These are phyloP conservation scores for Phanerodontia chrysosporium DNA, from an alignment of 768 basidiomycete species.

Conservation along the genomic window DNA sequence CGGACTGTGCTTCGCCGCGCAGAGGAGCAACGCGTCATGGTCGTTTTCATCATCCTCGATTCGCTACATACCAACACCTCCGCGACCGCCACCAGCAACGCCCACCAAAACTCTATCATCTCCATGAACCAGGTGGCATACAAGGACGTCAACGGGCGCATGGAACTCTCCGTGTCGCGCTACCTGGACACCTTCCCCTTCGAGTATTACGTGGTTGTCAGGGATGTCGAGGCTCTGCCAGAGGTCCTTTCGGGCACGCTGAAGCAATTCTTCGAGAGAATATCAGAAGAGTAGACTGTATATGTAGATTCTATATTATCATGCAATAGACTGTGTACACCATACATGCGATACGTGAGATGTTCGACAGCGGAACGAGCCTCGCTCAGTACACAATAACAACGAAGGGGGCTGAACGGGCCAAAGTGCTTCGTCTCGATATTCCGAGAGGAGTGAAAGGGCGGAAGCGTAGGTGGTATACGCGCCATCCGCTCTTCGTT, in stretches of 20 bases:
- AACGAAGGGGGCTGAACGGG: slow-evolving; percentile 7
- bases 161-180: slow-evolving; percentile 84
- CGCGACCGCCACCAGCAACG: slow-evolving; percentile 23
- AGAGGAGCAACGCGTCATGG: slow-evolving; percentile 86
- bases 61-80: slow-evolving; percentile 56
- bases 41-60: slow-evolving; percentile 95
- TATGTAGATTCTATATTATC: slow-evolving; percentile 5
- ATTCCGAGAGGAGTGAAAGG: slow-evolving; percentile 6
- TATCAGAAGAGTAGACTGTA: slow-evolving; percentile 58
- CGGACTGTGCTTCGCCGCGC: slow-evolving; percentile 78
- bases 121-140: slow-evolving; percentile 91
- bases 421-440: slow-evolving; percentile 18
- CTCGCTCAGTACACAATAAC: slow-evolving; percentile 2
- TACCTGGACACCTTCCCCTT: slow-evolving; percentile 98
- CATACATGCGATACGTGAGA: background rate
- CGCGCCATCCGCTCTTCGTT: slow-evolving; percentile 5
- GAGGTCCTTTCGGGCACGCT: slow-evolving; percentile 85
- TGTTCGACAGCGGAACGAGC: slow-evolving; percentile 23
- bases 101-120: slow-evolving; percentile 70
- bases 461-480: slow-evolving; percentile 7
- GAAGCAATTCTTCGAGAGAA: slow-evolving; percentile 87
- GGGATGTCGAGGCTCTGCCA: slow-evolving; percentile 87
- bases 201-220: slow-evolving; percentile 92
- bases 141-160: slow-evolving; percentile 70
- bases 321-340: background rate